Conservation (phyloP, 75 land plant species). For the Pinus taeda region DNA sequence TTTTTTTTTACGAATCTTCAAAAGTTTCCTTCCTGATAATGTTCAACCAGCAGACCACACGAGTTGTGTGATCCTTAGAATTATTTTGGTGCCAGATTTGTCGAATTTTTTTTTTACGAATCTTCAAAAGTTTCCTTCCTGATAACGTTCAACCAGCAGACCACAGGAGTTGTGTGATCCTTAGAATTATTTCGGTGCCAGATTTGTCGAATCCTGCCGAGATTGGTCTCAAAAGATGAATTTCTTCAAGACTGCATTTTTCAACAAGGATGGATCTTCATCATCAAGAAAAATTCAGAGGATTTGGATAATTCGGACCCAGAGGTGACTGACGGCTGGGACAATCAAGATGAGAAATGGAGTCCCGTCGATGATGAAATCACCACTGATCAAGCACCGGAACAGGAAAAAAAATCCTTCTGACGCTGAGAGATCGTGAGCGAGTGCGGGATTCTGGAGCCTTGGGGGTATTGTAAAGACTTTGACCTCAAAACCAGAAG, state of each 20-base stretch:
- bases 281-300: neutral
- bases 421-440: neutral
- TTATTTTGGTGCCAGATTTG: neutral
- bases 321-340: neutral
- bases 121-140: too few species aligned
- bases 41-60: too few species aligned
- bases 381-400: neutral
- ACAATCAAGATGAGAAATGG: neutral
- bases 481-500: constrained; percentile 65
- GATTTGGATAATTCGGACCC: neutral
- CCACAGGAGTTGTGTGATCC: neutral
- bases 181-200: neutral
- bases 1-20: neutral
- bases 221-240: constrained; percentile 22
- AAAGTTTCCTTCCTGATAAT: too few species aligned
- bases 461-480: constrained; percentile 82
- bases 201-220: neutral
- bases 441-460: constrained; percentile 28
- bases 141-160: too few species aligned
- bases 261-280: constrained; percentile 19
- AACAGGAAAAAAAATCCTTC: neutral
- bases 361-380: neutral
- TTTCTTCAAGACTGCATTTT: constrained; percentile 65
- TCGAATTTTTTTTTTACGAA: too few species aligned
- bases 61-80: neutral